A percentile compares a stretch with the other conserved stretches of the same genome.
phyloP scores from a whole-genome alignment of 2,329 filamentous ascomycete species.

The Aspergillus chevalieri region DNA sequence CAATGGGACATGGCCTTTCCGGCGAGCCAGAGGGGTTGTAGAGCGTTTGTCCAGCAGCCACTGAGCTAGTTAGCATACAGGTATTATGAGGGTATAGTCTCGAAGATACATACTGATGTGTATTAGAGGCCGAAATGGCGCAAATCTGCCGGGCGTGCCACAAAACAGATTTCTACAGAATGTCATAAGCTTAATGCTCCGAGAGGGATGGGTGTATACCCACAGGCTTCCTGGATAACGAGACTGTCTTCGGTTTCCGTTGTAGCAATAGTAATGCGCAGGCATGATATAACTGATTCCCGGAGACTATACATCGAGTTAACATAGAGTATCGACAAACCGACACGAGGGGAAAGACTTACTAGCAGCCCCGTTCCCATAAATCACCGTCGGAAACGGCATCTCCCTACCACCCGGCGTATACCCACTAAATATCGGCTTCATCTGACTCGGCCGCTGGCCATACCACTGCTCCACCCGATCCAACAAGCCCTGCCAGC shows the following conservation, averaged over 20 bases:
- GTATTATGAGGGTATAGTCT: not conserved
- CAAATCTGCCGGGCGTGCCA: constrained; percentile 46
- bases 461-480: constrained; percentile 40
- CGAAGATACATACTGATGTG: constrained; percentile 29
- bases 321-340: not conserved
- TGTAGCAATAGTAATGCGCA: constrained; percentile 26
- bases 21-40: constrained; percentile 46
- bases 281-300: constrained; percentile 31
- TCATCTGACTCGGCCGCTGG: constrained; percentile 24
- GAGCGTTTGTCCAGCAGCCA: constrained; percentile 41
- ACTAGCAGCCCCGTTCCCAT: constrained; percentile 24
- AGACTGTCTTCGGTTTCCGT: constrained; percentile 21
- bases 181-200: not conserved
- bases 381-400: constrained; percentile 21
- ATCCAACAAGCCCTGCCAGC: constrained; percentile 37
- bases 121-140: constrained; percentile 41
- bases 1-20: constrained; percentile 43
- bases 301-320: constrained; percentile 18
- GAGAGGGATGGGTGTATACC: not conserved
- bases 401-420: constrained; percentile 8
- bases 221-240: constrained; percentile 19
- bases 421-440: constrained; percentile 18
- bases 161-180: constrained; percentile 33
- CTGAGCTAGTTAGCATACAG: constrained; percentile 4
- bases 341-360: constrained; percentile 1